Conservation (phyloP, 78 protist genomes). For the Corallochytrium limacisporum region DNA sequence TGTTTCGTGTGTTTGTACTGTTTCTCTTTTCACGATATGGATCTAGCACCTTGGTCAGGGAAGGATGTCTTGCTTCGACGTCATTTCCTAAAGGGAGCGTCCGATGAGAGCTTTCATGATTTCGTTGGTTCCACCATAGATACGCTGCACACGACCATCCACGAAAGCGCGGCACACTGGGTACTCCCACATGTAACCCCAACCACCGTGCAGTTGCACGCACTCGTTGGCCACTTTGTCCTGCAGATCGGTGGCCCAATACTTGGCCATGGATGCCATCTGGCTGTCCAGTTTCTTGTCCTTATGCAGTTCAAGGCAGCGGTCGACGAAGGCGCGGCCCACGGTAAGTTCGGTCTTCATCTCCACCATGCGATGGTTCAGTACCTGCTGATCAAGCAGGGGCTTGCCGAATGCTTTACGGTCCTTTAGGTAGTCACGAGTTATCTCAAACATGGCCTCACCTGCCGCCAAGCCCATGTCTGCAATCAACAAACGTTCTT, state of each 20-base stretch:
- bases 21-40: too few species aligned
- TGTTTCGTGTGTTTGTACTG: too few species aligned
- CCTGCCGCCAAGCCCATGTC: neutral
- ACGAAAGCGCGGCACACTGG: conserved; percentile 13
- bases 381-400: neutral
- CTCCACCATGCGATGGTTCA: conserved; percentile 19
- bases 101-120: conserved; percentile 43
- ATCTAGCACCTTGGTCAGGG: too few species aligned
- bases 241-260: conserved; percentile 12
- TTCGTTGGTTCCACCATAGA: conserved; percentile 46
- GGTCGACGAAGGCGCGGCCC: conserved; percentile 23
- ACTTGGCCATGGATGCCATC: conserved; percentile 29
- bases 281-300: neutral
- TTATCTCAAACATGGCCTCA: conserved; percentile 16
- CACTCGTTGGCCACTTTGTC: conserved; percentile 16
- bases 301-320: conserved; percentile 12
- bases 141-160: conserved; percentile 37
- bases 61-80: too few species aligned
- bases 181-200: conserved; percentile 42
- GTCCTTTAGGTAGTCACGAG: conserved; percentile 18
- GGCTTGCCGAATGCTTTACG: conserved; percentile 38
- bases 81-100: too few species aligned
- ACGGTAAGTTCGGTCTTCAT: conserved; percentile 13
- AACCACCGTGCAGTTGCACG: conserved; percentile 48
- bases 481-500: conserved; percentile 29